Evolutionary conservation across 495 filamentous ascomycete genomes (phyloP), one percentile per base, ranked within the genome.

Genomic region (Aspergillus sparsus): DNA sequence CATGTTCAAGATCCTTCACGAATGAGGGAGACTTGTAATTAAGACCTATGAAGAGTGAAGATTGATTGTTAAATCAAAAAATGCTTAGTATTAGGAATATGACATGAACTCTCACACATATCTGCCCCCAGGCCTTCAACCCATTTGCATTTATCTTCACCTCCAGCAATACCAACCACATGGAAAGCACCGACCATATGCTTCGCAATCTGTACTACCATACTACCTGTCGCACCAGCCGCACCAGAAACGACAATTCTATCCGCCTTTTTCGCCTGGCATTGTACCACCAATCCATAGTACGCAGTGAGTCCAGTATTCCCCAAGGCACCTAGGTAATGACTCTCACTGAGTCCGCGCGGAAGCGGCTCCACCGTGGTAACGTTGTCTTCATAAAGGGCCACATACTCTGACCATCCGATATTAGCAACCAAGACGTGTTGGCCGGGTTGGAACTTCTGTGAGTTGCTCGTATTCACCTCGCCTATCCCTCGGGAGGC

Each of bases 121-220:
- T 59, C 57, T 1, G 46, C 46, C 33, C 57, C 57, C 18, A 59
- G 15, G n/a, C 36, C 36, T 36, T 59, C 57, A 4, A 59, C 49
- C 21, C n/a, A 45, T 7, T 36, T 15, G 35, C 46, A 41, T 15
- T 59, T 59, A 9, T 31, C 35, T 6, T 52, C 57, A 8, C 36
- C 47, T 10, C 57, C 57, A n/a, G 36, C 46, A 45, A 41, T 52
- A 7, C 57, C 57, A 53, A 59, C 44, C 2, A 59, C 57, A 42
- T 34, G 16, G 31, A 33, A 12, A 5, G 44, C 57, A 6, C 34
- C 46, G 3, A 46, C 7, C 0, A 46, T 46, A 1, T 59, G 21
- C 33, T 59, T 59, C 4, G 57, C 57, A 41, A 59, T 51, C 47
- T 59, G 57, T 7, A 49, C 57, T 5, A 59, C 57, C 35, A 59